Conservation (phyloP, 805 yeast genomes). For the Candida peoriensis region DNA sequence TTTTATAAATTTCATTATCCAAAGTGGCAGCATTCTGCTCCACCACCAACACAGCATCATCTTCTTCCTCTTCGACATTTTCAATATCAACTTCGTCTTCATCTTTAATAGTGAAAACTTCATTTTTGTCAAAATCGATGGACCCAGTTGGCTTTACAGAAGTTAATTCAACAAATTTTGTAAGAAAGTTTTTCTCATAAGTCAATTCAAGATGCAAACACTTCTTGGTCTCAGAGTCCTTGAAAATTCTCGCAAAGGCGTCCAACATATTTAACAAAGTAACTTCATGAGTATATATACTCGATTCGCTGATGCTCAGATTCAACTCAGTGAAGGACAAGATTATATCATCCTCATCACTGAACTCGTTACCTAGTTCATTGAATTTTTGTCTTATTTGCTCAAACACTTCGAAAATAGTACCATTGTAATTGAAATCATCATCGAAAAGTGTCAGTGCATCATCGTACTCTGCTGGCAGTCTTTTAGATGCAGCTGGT, state of each 20-base stretch:
- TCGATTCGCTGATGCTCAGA: slow-evolving; percentile 14
- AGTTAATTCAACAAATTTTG: slow-evolving; percentile 12
- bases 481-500: neutral
- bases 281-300: slow-evolving; percentile 14
- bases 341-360: slow-evolving; percentile 14
- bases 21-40: too few relatives aligned
- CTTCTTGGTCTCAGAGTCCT: slow-evolving; percentile 5
- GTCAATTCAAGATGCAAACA: slow-evolving; percentile 13
- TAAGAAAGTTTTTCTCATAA: slow-evolving; percentile 12
- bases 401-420: slow-evolving; percentile 14
- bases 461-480: slow-evolving; percentile 11
- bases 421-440: slow-evolving; percentile 8
- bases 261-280: slow-evolving; percentile 14
- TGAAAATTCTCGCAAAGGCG: slow-evolving; percentile 9
- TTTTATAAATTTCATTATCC: neutral
- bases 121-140: too few relatives aligned
- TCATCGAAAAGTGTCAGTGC: slow-evolving; percentile 17
- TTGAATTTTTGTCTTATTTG: slow-evolving; percentile 14
- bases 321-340: slow-evolving; percentile 19
- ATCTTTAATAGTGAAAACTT: too few relatives aligned
- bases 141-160: too few relatives aligned
- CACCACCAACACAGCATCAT: too few relatives aligned
- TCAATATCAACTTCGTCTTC: neutral
- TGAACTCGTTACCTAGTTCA: slow-evolving; percentile 16
- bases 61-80: neutral